Percentiles rank a stretch among this genome's conserved stretches.
phyloP scores from a whole-genome alignment of 148 eudicot genomes.

The Arbutus unedo region DNA sequence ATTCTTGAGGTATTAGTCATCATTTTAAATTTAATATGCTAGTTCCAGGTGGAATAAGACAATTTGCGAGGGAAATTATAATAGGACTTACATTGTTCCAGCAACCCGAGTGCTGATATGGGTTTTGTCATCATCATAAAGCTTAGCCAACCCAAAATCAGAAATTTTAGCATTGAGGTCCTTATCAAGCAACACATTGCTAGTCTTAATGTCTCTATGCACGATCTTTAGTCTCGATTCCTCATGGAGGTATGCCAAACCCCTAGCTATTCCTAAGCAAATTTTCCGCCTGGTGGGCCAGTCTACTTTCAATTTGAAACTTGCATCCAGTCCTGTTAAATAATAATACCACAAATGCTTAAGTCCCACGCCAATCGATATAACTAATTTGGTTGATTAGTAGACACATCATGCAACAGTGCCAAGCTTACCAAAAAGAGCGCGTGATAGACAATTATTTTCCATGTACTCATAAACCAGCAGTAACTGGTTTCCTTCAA shows the following conservation, averaged over 20 bases:
- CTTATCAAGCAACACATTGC: slow-evolving; percentile 56
- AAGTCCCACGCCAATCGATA: background rate
- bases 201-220: slow-evolving; percentile 59
- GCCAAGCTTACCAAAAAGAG: slow-evolving; percentile 44
- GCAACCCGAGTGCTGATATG: slow-evolving; percentile 65
- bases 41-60: background rate
- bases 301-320: slow-evolving; percentile 32
- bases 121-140: slow-evolving; percentile 45
- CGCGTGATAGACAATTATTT: slow-evolving; percentile 50
- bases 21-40: background rate
- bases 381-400: background rate
- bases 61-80: background rate
- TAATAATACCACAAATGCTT: background rate
- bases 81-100: slow-evolving; percentile 50
- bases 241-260: slow-evolving; percentile 57
- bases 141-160: slow-evolving; percentile 64
- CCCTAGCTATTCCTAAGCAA: slow-evolving; percentile 55
- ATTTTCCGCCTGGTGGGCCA: slow-evolving; percentile 51
- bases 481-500: slow-evolving; percentile 55
- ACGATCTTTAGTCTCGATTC: slow-evolving; percentile 55
- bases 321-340: slow-evolving; percentile 32
- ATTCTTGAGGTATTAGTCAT: background rate
- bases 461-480: slow-evolving; percentile 61
- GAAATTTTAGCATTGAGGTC: slow-evolving; percentile 55
- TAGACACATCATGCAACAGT: background rate